Evolutionary conservation across 768 basidiomycete species (phyloP).

Genomic region (Russula olivacea): DNA sequence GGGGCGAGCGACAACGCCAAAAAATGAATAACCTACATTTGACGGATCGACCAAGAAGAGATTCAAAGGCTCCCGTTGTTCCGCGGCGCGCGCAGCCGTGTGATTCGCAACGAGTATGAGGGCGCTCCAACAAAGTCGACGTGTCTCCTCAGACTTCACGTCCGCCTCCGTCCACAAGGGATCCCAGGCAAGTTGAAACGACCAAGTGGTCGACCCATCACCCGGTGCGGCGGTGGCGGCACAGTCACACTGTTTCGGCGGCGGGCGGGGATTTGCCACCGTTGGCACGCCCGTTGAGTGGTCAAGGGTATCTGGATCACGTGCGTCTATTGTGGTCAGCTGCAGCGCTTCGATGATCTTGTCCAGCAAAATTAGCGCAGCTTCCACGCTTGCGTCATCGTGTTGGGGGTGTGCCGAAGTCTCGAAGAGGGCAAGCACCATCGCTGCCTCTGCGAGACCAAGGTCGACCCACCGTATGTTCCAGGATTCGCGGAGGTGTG

Average conservation of each 20-base stretch:
- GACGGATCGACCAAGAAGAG: conserved; percentile 59
- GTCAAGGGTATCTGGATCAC: conserved; percentile 49
- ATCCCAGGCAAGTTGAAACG: conserved; percentile 57
- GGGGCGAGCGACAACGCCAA: background rate
- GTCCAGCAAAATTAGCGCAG: conserved; percentile 55
- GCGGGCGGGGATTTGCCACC: conserved; percentile 31
- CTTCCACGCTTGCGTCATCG: conserved; percentile 46
- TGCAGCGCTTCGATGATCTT: conserved; percentile 51
- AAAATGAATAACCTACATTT: conserved; percentile 44
- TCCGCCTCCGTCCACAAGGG: conserved; percentile 49
- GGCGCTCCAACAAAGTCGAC: conserved; percentile 73
- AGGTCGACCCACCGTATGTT: conserved; percentile 50
- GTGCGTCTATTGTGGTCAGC: conserved; percentile 52
- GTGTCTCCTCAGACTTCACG: conserved; percentile 59
- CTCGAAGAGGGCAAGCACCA: conserved; percentile 75
- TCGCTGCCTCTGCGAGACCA: conserved; percentile 65
- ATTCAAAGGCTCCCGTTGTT: conserved; percentile 50
- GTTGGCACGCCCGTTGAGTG: conserved; percentile 43
- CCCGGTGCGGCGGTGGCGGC: conserved; percentile 31
- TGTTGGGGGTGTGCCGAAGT: conserved; percentile 66
- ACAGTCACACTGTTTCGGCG: conserved; percentile 42
- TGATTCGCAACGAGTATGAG: conserved; percentile 63
- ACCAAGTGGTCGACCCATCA: conserved; percentile 39
- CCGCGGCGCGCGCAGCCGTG: conserved; percentile 61
- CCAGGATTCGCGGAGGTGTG: conserved; percentile 47